Percentiles rank a stretch among this genome's conserved stretches.
These are phyloP conservation scores for Aspergillus versicolor DNA, from an alignment of 2,329 filamentous ascomycete genomes.

Conservation along the genomic window DNA sequence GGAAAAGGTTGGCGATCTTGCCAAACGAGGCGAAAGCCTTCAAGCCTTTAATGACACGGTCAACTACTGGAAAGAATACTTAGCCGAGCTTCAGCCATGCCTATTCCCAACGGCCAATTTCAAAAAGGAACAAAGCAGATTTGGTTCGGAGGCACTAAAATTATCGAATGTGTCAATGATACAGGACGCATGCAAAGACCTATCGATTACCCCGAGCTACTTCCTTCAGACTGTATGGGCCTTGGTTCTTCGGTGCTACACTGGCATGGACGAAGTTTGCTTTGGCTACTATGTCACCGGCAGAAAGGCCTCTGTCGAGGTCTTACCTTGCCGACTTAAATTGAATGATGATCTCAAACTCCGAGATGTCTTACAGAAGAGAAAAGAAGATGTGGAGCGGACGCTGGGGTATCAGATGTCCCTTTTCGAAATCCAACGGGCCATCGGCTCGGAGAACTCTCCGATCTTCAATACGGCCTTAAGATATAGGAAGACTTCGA, in stretches of 20 bases:
- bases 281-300: constrained; percentile 45
- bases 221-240: constrained; percentile 47
- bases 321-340: constrained; percentile 25
- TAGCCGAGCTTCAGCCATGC: constrained; percentile 47
- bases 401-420: constrained; percentile 22
- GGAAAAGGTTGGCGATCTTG: constrained; percentile 15
- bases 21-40: constrained; percentile 27
- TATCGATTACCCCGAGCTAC: constrained; percentile 20
- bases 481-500: constrained; percentile 12
- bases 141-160: constrained; percentile 17
- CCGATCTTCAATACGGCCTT: constrained; percentile 34
- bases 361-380: constrained; percentile 21
- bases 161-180: constrained; percentile 23
- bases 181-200: constrained; percentile 23
- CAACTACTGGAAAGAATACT: constrained; percentile 47
- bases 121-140: constrained; percentile 1
- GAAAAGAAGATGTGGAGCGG: constrained; percentile 20
- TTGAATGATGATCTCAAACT: constrained; percentile 27
- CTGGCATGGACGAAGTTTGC: constrained; percentile 45
- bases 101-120: constrained; percentile 40
- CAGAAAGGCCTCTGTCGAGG: constrained; percentile 19
- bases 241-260: constrained; percentile 44
- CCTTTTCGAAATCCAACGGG: constrained; percentile 25
- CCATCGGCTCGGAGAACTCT: constrained; percentile 24
- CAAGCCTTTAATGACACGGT: constrained; percentile 30